Evolutionary conservation across 805 yeast species (phyloP).

Genomic region (Ogataea trehaloabstinens): DNA sequence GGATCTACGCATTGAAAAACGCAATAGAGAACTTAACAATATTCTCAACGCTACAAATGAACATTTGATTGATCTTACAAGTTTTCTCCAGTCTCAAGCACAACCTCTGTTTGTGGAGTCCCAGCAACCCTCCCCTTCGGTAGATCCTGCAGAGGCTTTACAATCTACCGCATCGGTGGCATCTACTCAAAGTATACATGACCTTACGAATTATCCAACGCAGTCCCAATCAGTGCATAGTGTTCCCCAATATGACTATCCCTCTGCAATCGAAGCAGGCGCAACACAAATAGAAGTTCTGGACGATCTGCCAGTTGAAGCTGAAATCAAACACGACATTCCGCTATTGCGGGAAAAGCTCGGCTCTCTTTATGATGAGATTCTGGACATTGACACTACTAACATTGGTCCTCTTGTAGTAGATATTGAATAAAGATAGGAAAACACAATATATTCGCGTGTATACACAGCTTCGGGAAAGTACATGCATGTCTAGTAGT

Average conservation of each 20-base stretch:
- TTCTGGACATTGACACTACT: slow-evolving; percentile 6
- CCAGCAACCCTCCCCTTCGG: slow-evolving; percentile 1
- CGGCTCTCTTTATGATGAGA: slow-evolving; percentile 6
- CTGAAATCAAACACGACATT: slow-evolving; percentile 14
- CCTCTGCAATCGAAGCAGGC: slow-evolving; percentile 9
- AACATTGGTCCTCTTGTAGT: slow-evolving; percentile 15
- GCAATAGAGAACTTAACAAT: slow-evolving; percentile 32
- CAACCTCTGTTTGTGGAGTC: slow-evolving; percentile 6
- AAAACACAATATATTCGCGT: neutral
- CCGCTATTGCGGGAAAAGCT: slow-evolving; percentile 10
- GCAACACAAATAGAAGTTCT: slow-evolving; percentile 17
- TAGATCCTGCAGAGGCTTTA: slow-evolving; percentile 1
- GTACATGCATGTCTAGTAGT: no score
- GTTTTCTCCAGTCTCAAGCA: slow-evolving; percentile 20
- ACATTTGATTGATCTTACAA: slow-evolving; percentile 29
- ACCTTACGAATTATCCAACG: neutral
- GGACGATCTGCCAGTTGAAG: slow-evolving; percentile 6
- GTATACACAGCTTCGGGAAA: no score
- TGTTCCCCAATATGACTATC: slow-evolving; percentile 8
- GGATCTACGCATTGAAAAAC: slow-evolving; percentile 24
- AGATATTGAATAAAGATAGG: slow-evolving; percentile 7
- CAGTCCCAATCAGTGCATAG: slow-evolving; percentile 10
- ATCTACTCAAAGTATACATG: slow-evolving; percentile 8
- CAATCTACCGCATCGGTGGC: slow-evolving; percentile 8
- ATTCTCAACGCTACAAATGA: slow-evolving; percentile 35